Conservation (phyloP, 306 rosid genomes). For the Dryas drummondii region DNA sequence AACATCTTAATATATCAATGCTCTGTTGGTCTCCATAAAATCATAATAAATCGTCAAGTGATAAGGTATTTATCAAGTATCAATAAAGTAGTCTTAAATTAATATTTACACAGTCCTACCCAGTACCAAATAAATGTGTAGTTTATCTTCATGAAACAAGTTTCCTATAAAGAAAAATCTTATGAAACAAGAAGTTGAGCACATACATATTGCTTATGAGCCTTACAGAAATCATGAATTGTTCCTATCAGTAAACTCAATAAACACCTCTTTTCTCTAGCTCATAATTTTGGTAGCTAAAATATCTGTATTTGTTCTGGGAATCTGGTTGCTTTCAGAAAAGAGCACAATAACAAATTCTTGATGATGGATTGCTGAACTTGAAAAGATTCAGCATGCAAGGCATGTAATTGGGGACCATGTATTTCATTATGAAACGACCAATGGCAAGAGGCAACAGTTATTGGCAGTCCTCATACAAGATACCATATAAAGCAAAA, state of each 20-base stretch:
- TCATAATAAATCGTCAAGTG: background rate
- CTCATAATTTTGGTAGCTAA: background rate
- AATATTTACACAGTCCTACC: background rate
- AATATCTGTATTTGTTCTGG: background rate
- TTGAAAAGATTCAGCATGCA: background rate
- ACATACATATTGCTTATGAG: background rate
- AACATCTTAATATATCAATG: background rate
- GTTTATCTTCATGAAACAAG: background rate
- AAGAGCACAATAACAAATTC: background rate
- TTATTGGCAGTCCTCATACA: background rate
- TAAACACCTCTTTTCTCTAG: background rate
- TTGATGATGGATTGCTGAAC: background rate
- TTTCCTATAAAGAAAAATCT: too few species aligned
- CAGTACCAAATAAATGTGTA: background rate
- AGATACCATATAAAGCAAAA: constrained; percentile 1
- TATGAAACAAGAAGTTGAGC: background rate
- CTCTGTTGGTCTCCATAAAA: background rate
- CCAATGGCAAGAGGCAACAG: background rate
- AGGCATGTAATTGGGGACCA: background rate
- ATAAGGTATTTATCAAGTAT: background rate
- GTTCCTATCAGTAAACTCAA: background rate
- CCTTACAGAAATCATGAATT: background rate
- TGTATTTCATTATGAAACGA: constrained; percentile 8
- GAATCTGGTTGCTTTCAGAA: background rate
- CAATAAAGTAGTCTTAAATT: background rate